phyloP scores from a whole-genome alignment of 306 rosid genomes.

The Sophora flavescens region DNA sequence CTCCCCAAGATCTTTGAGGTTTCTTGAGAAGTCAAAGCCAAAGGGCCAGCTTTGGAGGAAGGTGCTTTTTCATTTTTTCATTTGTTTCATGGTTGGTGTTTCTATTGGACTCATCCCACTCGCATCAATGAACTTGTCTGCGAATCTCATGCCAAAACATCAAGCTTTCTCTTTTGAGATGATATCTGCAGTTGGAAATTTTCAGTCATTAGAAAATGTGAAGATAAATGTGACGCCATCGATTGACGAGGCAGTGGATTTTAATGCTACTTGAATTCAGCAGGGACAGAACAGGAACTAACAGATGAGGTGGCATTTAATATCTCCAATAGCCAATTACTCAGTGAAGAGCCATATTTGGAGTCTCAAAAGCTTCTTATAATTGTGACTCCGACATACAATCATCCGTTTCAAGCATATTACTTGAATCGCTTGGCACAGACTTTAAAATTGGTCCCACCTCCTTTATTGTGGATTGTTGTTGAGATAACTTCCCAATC shows the following conservation, averaged over 20 bases:
- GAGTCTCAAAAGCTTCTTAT: slow-evolving; percentile 76
- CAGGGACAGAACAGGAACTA: slow-evolving; percentile 40
- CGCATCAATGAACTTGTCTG: slow-evolving; percentile 61
- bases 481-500: slow-evolving; percentile 89
- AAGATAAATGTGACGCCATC: slow-evolving; percentile 41
- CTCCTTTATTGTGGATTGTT: slow-evolving; percentile 90
- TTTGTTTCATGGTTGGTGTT: slow-evolving; percentile 76
- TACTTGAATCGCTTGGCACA: slow-evolving; percentile 78
- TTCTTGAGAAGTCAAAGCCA: slow-evolving; percentile 69
- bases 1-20: slow-evolving; percentile 65
- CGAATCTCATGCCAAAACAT: slow-evolving; percentile 64
- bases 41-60: slow-evolving; percentile 79
- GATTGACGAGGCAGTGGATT: slow-evolving; percentile 39
- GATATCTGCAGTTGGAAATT: slow-evolving; percentile 57
- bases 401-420: slow-evolving; percentile 71
- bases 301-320: slow-evolving; percentile 44
- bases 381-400: slow-evolving; percentile 75
- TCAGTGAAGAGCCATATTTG: slow-evolving; percentile 49
- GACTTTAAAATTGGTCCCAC: slow-evolving; percentile 61
- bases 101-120: slow-evolving; percentile 77
- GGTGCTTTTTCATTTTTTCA: slow-evolving; percentile 68
- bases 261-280: slow-evolving; percentile 53
- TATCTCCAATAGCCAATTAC: slow-evolving; percentile 25
- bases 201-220: slow-evolving; percentile 51
- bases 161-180: slow-evolving; percentile 72